These are phyloP conservation scores for Ploettnerulaceae sp. DNA, from an alignment of 2,329 filamentous ascomycete species.

Conservation along the genomic window DNA sequence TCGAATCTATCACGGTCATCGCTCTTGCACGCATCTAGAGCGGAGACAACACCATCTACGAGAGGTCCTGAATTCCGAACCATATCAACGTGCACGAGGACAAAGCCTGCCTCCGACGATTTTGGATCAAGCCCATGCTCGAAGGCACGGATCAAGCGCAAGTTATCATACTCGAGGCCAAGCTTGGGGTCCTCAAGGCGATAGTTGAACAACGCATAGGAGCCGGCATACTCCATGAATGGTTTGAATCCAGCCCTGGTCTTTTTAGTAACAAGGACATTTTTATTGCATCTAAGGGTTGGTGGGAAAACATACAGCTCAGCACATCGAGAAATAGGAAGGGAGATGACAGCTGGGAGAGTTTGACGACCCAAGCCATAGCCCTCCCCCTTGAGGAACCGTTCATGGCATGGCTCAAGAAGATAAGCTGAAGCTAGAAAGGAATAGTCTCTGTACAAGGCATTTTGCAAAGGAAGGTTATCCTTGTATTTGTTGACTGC, in stretches of 20 bases:
- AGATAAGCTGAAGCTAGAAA: constrained; percentile 88
- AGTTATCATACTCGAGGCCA: constrained; percentile 59
- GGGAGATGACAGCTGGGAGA: constrained; percentile 69
- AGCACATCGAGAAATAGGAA: constrained; percentile 78
- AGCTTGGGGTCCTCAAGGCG: constrained; percentile 50
- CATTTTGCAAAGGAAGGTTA: constrained; percentile 76
- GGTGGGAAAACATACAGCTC: constrained; percentile 69
- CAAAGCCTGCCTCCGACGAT: constrained; percentile 90
- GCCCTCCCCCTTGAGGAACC: constrained; percentile 61
- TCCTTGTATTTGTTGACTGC: constrained; percentile 67
- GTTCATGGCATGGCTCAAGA: constrained; percentile 84
- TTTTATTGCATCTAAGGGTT: background rate
- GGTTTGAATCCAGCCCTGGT: constrained; percentile 69
- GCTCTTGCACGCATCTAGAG: constrained; percentile 54
- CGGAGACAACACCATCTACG: constrained; percentile 65
- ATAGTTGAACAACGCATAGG: constrained; percentile 66
- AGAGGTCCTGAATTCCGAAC: constrained; percentile 78
- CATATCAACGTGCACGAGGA: constrained; percentile 96
- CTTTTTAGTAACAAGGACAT: constrained; percentile 1
- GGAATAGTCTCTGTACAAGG: constrained; percentile 85
- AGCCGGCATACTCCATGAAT: constrained; percentile 81
- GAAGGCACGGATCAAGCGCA: constrained; percentile 85
- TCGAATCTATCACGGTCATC: constrained; percentile 56
- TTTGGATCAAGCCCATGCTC: constrained; percentile 81
- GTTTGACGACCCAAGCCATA: constrained; percentile 75